These are phyloP conservation scores for Zygoascus sp. DNA, from an alignment of 1,139 yeast genomes.

Conservation along the genomic window DNA sequence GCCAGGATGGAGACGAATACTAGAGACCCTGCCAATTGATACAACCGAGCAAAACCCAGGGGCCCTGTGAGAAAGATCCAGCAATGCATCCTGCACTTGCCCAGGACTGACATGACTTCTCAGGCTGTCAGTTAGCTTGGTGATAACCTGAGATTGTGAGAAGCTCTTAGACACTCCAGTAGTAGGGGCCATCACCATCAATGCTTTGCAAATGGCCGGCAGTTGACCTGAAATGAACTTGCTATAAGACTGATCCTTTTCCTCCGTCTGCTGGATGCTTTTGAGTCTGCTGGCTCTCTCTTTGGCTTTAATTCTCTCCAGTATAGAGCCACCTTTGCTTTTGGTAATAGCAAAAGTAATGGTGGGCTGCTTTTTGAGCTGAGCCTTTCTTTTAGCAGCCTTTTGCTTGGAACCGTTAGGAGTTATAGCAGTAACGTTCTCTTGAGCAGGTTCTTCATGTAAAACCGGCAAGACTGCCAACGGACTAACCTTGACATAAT, in stretches of 20 bases:
- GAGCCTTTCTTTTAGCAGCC: conserved; percentile 7
- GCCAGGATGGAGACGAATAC: conserved; percentile 6
- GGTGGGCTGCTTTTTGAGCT: conserved; percentile 17
- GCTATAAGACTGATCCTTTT: conserved; percentile 17
- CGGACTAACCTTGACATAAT: conserved; percentile 10
- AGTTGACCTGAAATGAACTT: conserved; percentile 27
- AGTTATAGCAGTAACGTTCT: conserved; percentile 1
- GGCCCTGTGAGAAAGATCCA: not conserved
- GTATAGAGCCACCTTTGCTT: conserved; percentile 22
- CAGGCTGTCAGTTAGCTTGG: conserved; percentile 21
- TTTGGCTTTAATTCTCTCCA: conserved; percentile 34
- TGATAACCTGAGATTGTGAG: conserved; percentile 19
- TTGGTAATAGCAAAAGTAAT: conserved; percentile 5
- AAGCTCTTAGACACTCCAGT: conserved; percentile 11
- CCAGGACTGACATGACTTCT: conserved; percentile 6
- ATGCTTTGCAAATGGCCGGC: conserved; percentile 22
- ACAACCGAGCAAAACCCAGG: conserved; percentile 10
- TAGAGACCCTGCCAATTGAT: conserved; percentile 3
- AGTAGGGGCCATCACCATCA: conserved; percentile 18
- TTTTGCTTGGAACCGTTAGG: conserved; percentile 11
- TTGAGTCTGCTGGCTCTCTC: conserved; percentile 22
- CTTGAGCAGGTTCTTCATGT: conserved; percentile 9
- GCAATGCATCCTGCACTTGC: conserved; percentile 7
- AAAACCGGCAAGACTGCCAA: conserved; percentile 9
- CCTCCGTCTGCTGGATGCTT: conserved; percentile 12